phyloP scores from a whole-genome alignment of 2,329 filamentous ascomycete genomes.

The Claviceps humidiphila region DNA sequence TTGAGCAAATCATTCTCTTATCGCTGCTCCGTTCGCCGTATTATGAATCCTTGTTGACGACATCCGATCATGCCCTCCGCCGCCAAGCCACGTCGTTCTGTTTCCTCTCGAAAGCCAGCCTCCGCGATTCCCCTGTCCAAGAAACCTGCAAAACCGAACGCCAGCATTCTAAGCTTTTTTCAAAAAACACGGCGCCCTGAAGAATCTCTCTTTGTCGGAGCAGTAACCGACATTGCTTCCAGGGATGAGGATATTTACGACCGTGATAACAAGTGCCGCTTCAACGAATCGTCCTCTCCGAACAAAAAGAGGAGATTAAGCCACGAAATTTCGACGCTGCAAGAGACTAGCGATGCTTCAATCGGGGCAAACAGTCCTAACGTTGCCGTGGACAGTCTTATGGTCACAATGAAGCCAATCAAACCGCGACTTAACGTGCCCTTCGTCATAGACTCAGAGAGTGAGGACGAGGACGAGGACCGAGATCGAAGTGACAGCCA shows the following conservation, averaged over 20 bases:
- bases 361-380: not conserved
- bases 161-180: slow-evolving; percentile 63
- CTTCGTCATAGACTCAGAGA: slow-evolving; percentile 59
- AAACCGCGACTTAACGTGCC: slow-evolving; percentile 27
- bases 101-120: slow-evolving; percentile 19
- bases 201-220: slow-evolving; percentile 42
- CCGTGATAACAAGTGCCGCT: slow-evolving; percentile 15
- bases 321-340: slow-evolving; percentile 7
- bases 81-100: slow-evolving; percentile 19
- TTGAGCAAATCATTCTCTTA: not conserved
- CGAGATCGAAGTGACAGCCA: not conserved
- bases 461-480: slow-evolving; percentile 23
- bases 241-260: slow-evolving; percentile 17
- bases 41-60: not conserved
- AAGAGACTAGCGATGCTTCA: not conserved
- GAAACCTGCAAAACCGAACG: slow-evolving; percentile 35
- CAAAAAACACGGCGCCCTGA: slow-evolving; percentile 52
- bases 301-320: slow-evolving; percentile 18
- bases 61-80: slow-evolving; percentile 20
- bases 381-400: not conserved
- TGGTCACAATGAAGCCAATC: not conserved
- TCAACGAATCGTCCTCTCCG: slow-evolving; percentile 21
- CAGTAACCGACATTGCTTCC: slow-evolving; percentile 9
- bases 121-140: slow-evolving; percentile 14
- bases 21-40: not conserved